A percentile compares a stretch with the other conserved stretches of the same genome.
phyloP scores from a whole-genome alignment of 192 early-diverging fungal genomes.

The Phycomyces nitens region DNA sequence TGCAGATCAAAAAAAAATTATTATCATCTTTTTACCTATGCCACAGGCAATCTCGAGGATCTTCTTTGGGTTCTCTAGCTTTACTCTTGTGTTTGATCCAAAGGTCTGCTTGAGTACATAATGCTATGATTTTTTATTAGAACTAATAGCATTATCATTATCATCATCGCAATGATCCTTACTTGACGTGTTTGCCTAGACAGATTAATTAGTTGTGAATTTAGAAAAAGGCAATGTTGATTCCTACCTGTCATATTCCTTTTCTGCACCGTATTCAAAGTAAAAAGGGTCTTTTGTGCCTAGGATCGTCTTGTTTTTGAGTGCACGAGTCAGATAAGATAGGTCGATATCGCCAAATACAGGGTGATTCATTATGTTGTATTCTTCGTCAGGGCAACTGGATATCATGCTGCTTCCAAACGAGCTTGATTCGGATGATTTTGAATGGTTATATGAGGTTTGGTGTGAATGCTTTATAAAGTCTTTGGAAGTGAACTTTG shows the following conservation, averaged over 20 bases:
- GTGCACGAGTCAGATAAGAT: too few species aligned
- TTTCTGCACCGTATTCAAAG: constrained; percentile 21
- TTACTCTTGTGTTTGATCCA: constrained; percentile 4
- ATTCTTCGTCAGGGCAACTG: too few species aligned
- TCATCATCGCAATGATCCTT: not conserved
- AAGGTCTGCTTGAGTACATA: constrained; percentile 30
- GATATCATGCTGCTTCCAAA: too few species aligned
- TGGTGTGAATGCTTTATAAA: too few species aligned
- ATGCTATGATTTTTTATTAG: too few species aligned
- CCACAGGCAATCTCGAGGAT: constrained; percentile 22
- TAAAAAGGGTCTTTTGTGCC: constrained; percentile 7
- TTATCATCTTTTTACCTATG: not conserved
- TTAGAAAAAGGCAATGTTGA: not conserved
- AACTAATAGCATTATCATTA: too few species aligned
- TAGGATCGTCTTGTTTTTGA: not conserved
- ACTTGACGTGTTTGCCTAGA: constrained; percentile 32
- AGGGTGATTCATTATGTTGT: too few species aligned
- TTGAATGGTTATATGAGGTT: too few species aligned
- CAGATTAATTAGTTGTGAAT: too few species aligned
- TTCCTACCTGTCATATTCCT: constrained; percentile 24
- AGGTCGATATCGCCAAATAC: too few species aligned
- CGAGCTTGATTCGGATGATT: too few species aligned
- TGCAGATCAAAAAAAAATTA: not conserved
- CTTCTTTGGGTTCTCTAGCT: not conserved
- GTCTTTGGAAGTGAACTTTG: too few species aligned